Evolutionary conservation across 1,139 yeast genomes (phyloP), one percentile per base, ranked within the genome.

Genomic region (Saccharomyces uvarum): DNA sequence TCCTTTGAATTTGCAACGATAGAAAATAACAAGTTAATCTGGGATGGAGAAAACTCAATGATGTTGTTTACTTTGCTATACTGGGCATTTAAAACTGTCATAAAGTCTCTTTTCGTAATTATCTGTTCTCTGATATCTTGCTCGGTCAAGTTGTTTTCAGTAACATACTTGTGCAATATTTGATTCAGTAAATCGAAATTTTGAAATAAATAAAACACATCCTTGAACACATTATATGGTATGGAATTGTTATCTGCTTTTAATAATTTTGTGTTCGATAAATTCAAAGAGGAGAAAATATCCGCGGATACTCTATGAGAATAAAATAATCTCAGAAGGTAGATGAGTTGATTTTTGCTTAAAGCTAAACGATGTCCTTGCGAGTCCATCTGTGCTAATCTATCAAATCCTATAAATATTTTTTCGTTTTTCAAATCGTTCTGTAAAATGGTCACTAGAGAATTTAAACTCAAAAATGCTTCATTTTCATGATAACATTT

Each of bases 141-240:
- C 51, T 62, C 68, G 14, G 64, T 60, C 33, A 68, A 62, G 14
- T 60, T 62, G 54, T 67, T 60, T 42, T 60, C 62, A 29, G 66
- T 60, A 26, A 70, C 70, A 55, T 70, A 73, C 54, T 66, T 69
- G 27, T 71, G 56, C 33, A 73, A 57, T 4, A 71, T 66, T 55
- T 73, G 76, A 53, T 73, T 73, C 31, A 73, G 54, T 13, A 73
- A 54, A 57, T 73, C 76, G 57, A 73, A 73, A 56, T 72, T 70
- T 49, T 71, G 70, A 49, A 73, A 70, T 5, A 73, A 51, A 55
- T 68, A 72, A 50, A 72, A 70, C 11, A 73, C 59, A 57, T 73
- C 76, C 56, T 72, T 72, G 47, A 71, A 64, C n/a, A 67, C 69
- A 47, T 72, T 67, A 54, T 65, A 73, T 11, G 66, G 64, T 31